These are phyloP conservation scores for Colletotrichum sidae DNA, from an alignment of 2,329 filamentous ascomycete species.

Conservation along the genomic window DNA sequence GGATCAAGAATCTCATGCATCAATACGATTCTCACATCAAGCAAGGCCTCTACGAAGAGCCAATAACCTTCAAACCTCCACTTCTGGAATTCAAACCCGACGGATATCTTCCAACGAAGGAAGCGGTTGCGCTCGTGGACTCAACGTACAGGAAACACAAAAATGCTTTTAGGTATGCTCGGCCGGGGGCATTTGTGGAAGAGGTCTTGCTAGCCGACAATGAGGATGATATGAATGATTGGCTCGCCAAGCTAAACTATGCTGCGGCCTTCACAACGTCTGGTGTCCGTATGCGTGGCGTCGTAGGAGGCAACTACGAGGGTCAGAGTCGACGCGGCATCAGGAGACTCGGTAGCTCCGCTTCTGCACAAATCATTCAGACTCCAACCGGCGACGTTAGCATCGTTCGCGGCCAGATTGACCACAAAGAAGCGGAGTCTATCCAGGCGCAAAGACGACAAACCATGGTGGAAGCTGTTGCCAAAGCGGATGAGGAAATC, in stretches of 20 bases:
- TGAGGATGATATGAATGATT: constrained; percentile 94
- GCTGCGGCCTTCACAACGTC: constrained; percentile 93
- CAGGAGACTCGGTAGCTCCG: constrained; percentile 75
- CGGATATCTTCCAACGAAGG: constrained; percentile 90
- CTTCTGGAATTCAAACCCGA: constrained; percentile 94
- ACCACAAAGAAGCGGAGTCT: constrained; percentile 86
- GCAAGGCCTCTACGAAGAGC: constrained; percentile 78
- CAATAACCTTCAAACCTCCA: constrained; percentile 91
- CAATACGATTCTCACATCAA: constrained; percentile 88
- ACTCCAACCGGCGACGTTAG: constrained; percentile 80
- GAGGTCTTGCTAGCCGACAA: constrained; percentile 92
- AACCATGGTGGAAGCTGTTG: constrained; percentile 85
- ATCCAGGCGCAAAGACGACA: constrained; percentile 85
- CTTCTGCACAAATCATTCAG: constrained; percentile 69
- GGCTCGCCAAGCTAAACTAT: constrained; percentile 96
- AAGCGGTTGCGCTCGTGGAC: constrained; percentile 89
- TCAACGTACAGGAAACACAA: constrained; percentile 94
- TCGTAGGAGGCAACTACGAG: constrained; percentile 87
- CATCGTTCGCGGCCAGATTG: constrained; percentile 78
- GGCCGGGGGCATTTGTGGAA: constrained; percentile 81
- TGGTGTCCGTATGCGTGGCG: constrained; percentile 89
- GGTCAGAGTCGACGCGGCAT: constrained; percentile 81
- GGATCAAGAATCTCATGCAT: constrained; percentile 90
- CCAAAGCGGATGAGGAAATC: constrained; percentile 84
- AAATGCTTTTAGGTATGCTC: constrained; percentile 90